Conservation (phyloP, 345 rosid species). For the Populus davidiana region DNA sequence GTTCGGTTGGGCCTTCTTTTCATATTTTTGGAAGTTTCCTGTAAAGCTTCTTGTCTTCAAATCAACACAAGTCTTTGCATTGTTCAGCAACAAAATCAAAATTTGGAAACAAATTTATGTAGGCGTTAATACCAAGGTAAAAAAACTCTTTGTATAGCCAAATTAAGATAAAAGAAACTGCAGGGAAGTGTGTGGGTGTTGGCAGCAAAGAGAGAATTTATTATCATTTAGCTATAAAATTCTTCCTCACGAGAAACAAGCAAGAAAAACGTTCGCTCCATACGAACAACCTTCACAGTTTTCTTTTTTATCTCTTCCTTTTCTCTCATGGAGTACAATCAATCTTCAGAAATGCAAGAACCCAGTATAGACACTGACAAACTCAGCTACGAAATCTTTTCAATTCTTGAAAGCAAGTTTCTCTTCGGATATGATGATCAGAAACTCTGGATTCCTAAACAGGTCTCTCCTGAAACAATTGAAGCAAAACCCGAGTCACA, state of each 20-base stretch:
- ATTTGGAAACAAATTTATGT: neutral
- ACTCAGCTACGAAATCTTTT: slow-evolving; percentile 95
- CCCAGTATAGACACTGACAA: slow-evolving; percentile 96
- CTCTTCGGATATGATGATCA: slow-evolving; percentile 83
- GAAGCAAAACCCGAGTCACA: slow-evolving; percentile 36
- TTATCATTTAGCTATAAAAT: neutral
- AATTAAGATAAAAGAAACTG: neutral
- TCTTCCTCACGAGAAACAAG: neutral
- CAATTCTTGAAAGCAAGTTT: slow-evolving; percentile 86
- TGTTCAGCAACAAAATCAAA: neutral
- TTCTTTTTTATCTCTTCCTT: neutral
- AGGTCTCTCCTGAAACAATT: slow-evolving; percentile 26
- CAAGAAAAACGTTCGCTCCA: neutral
- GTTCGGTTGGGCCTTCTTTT: neutral
- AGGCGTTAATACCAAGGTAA: slow-evolving; percentile 1
- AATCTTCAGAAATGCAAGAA: slow-evolving; percentile 65
- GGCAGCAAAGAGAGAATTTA: neutral
- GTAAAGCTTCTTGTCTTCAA: neutral
- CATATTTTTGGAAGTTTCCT: neutral
- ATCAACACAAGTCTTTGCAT: neutral
- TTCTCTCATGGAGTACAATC: slow-evolving; percentile 34
- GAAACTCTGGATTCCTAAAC: slow-evolving; percentile 72
- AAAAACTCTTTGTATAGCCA: neutral
- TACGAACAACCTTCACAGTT: neutral
- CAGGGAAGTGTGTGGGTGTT: neutral